Conservation (phyloP, 495 filamentous ascomycete species). For the Penicillium flavigenum region DNA sequence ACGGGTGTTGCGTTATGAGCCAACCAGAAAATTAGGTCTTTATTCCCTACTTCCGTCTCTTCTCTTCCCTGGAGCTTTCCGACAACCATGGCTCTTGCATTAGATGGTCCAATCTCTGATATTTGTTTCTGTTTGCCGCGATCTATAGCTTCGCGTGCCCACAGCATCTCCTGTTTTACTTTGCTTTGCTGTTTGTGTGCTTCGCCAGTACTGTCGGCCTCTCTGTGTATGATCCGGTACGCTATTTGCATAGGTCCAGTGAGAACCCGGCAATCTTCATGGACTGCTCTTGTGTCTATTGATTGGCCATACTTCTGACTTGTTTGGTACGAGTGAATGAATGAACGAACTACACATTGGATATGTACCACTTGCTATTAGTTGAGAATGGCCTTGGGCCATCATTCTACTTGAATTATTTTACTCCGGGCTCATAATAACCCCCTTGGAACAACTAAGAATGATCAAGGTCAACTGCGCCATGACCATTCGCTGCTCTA, state of each 20-base stretch:
- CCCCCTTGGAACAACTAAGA: background rate
- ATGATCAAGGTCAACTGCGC: background rate
- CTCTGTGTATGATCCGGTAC: background rate
- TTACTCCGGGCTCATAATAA: background rate
- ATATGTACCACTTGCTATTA: background rate
- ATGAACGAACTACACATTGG: conserved; percentile 39
- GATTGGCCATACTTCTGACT: conserved; percentile 11
- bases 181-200: background rate
- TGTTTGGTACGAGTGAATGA: conserved; percentile 43
- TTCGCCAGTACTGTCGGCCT: background rate
- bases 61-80: background rate
- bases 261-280: conserved; percentile 1
- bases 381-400: background rate
- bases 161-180: background rate
- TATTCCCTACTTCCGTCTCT: background rate
- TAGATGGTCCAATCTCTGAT: conserved; percentile 1
- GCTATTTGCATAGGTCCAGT: conserved; percentile 1
- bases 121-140: background rate
- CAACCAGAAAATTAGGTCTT: background rate
- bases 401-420: background rate
- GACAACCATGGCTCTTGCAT: background rate
- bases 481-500: background rate
- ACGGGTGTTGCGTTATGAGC: conserved; percentile 76
- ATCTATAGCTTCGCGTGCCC: background rate
- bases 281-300: conserved; percentile 16